Conservation (phyloP, 106 monocot species). For the Dendrobium catenatum region DNA sequence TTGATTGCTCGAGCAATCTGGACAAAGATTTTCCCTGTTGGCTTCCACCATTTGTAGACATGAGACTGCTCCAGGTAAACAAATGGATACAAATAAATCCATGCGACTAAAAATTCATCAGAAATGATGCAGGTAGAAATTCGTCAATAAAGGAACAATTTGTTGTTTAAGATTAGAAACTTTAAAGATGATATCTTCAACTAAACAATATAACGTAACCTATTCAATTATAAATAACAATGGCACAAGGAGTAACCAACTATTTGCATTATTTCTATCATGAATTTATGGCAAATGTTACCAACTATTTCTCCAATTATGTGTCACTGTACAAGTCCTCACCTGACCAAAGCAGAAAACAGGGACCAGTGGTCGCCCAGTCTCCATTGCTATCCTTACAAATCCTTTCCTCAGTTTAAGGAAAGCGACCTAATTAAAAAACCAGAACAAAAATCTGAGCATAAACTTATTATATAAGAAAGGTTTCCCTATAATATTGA, state of each 20-base stretch:
- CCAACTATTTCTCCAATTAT: not conserved
- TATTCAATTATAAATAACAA: not conserved
- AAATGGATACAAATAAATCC: not conserved
- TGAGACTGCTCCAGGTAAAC: slow-evolving; percentile 28
- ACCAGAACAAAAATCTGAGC: slow-evolving; percentile 1
- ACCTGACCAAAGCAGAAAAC: slow-evolving; percentile 98
- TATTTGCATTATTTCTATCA: slow-evolving; percentile 1
- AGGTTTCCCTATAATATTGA: not conserved
- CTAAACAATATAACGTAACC: not conserved
- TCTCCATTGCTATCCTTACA: slow-evolving; percentile 82
- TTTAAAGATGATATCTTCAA: not conserved
- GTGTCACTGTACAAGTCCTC: slow-evolving; percentile 1
- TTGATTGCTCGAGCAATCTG: slow-evolving; percentile 30
- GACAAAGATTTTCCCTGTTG: slow-evolving; percentile 41
- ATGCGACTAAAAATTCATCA: not conserved
- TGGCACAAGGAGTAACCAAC: not conserved
- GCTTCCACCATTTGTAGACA: slow-evolving; percentile 88
- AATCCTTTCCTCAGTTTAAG: slow-evolving; percentile 88
- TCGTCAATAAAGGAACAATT: not conserved
- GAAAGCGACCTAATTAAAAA: slow-evolving; percentile 60
- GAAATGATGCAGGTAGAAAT: not conserved
- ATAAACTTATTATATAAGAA: not conserved
- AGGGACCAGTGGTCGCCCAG: slow-evolving; percentile 83
- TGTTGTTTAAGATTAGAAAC: not conserved
- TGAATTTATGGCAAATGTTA: not conserved